Conservation (phyloP, 176 grass and related monocot genomes). For the Phyllostachys edulis region DNA sequence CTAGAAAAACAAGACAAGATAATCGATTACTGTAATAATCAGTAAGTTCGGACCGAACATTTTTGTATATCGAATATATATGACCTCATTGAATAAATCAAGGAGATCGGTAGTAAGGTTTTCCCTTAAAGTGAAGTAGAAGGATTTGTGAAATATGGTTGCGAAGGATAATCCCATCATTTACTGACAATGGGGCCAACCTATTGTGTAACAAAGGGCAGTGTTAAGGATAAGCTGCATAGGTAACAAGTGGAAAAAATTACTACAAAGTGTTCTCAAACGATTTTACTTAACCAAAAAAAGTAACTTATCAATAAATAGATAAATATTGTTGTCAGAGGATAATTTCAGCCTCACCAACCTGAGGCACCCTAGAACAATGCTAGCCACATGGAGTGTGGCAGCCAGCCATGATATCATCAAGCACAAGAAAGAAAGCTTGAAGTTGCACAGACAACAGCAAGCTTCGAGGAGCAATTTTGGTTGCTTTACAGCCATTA, state of each 20-base stretch:
- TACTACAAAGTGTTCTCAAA: background rate
- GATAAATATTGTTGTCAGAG: background rate
- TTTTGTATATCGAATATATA: background rate
- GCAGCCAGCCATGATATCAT: conserved; percentile 95
- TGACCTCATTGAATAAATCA: conserved; percentile 94
- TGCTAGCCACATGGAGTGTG: conserved; percentile 75
- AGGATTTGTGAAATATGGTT: conserved; percentile 75
- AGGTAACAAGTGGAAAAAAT: background rate
- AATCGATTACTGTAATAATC: conserved; percentile 12
- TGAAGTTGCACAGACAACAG: conserved; percentile 63
- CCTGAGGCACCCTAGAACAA: conserved; percentile 81
- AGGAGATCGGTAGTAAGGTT: conserved; percentile 93
- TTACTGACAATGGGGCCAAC: conserved; percentile 84
- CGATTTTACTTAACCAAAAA: background rate
- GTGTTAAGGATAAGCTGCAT: background rate
- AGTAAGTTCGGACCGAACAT: background rate
- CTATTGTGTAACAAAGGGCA: conserved; percentile 37
- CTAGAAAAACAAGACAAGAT: too few relatives aligned
- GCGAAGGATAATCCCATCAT: conserved; percentile 94
- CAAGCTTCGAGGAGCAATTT: too few relatives aligned
- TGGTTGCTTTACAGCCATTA: too few relatives aligned
- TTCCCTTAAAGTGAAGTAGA: conserved; percentile 65
- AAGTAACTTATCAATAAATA: background rate
- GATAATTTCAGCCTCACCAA: conserved; percentile 31
- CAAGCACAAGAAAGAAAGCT: conserved; percentile 96